These are phyloP conservation scores for Cladosporium sp. DNA, from an alignment of 2,329 filamentous ascomycete species.

Conservation along the genomic window DNA sequence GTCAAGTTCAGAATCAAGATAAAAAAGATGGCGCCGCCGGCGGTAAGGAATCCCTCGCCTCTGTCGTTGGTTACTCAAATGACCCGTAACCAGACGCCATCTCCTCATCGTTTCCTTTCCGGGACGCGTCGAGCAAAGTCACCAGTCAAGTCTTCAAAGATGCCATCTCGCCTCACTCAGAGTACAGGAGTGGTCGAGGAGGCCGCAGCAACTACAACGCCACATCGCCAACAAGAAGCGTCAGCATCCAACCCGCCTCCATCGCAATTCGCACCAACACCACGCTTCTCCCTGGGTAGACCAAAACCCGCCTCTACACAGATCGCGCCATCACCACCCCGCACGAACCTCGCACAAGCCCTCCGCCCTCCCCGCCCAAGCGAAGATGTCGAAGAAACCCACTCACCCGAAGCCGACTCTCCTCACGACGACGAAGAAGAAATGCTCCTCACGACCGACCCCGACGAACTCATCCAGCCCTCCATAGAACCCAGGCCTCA, in stretches of 20 bases:
- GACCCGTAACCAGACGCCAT: constrained; percentile 18
- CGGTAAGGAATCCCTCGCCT: too few species aligned
- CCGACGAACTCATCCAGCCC: not conserved
- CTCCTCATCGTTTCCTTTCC: constrained; percentile 24
- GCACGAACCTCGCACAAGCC: constrained; percentile 14
- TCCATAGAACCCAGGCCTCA: constrained; percentile 15
- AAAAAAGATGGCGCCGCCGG: too few species aligned
- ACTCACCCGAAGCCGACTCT: constrained; percentile 8
- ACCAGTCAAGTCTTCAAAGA: constrained; percentile 15
- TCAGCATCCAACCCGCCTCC: not conserved
- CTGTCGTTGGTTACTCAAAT: too few species aligned
- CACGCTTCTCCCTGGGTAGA: constrained; percentile 20
- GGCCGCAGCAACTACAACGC: not conserved
- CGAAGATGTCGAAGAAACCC: constrained; percentile 24
- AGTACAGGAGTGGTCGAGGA: constrained; percentile 9
- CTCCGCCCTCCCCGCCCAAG: constrained; percentile 12
- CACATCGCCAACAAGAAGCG: not conserved
- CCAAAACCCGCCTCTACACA: not conserved
- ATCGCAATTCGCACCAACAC: constrained; percentile 23
- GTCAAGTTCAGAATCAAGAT: too few species aligned
- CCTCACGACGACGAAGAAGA: constrained; percentile 23
- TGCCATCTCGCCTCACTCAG: constrained; percentile 8
- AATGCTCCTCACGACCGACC: constrained; percentile 21
- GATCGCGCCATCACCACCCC: constrained; percentile 11
- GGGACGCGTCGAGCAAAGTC: constrained; percentile 14